Evolutionary conservation across 257 asterid genomes (phyloP).

Genomic region (Linaria vulgaris): DNA sequence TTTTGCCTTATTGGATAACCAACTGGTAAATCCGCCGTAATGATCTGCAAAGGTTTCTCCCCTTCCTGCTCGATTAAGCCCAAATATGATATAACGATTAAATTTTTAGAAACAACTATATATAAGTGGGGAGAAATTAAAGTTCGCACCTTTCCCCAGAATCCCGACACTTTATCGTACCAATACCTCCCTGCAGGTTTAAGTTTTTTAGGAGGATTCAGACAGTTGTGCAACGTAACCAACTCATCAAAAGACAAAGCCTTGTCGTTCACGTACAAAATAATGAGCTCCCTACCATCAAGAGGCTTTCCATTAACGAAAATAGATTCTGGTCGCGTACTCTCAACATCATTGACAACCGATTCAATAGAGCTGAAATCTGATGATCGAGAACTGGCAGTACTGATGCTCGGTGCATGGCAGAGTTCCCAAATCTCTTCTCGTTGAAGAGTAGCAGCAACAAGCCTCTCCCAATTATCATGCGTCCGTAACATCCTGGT

Average conservation of each 20-base stretch:
- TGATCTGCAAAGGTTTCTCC: slow-evolving; percentile 74
- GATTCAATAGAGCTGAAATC: too few relatives aligned
- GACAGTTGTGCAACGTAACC: slow-evolving; percentile 56
- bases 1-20: slow-evolving; percentile 46
- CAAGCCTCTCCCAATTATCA: too few relatives aligned
- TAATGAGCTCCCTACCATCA: too few relatives aligned
- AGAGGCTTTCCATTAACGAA: too few relatives aligned
- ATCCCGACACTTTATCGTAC: slow-evolving; percentile 88
- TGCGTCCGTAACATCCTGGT: too few relatives aligned
- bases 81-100: slow-evolving; percentile 13
- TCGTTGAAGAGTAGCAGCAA: too few relatives aligned
- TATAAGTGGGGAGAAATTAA: neutral
- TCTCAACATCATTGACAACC: too few relatives aligned
- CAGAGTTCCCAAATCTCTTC: too few relatives aligned
- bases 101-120: neutral
- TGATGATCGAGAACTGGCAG: too few relatives aligned
- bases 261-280: slow-evolving; percentile 60
- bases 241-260: slow-evolving; percentile 56
- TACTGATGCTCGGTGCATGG: too few relatives aligned
- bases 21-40: slow-evolving; percentile 54
- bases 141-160: slow-evolving; percentile 88
- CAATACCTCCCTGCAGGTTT: slow-evolving; percentile 85
- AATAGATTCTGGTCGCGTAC: too few relatives aligned
- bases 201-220: slow-evolving; percentile 79
- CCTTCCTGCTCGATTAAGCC: slow-evolving; percentile 63